phyloP scores from a whole-genome alignment of 2,329 filamentous ascomycete species.

The Tetracladium maxilliforme region DNA sequence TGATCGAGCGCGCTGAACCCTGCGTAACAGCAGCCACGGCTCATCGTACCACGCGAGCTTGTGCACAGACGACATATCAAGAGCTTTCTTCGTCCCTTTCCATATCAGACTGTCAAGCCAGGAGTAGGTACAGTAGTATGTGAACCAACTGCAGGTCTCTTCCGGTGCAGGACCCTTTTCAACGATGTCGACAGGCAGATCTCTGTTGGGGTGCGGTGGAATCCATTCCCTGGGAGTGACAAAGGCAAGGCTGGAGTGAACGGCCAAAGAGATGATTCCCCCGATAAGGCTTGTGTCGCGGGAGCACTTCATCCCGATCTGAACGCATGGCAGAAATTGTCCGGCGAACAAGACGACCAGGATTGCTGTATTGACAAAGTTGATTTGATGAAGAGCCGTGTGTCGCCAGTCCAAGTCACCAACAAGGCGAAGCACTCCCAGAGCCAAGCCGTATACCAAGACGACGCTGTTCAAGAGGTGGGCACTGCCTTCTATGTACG shows the following conservation, averaged over 20 bases:
- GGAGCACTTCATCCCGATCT: slow-evolving; percentile 16
- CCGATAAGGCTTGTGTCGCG: slow-evolving; percentile 15
- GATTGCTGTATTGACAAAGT: slow-evolving; percentile 23
- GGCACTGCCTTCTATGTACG: neutral
- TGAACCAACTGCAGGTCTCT: slow-evolving; percentile 37
- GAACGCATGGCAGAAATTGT: slow-evolving; percentile 27
- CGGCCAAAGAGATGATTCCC: slow-evolving; percentile 19
- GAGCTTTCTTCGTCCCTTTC: slow-evolving; percentile 31
- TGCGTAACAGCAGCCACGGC: slow-evolving; percentile 28
- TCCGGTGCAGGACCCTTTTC: slow-evolving; percentile 27
- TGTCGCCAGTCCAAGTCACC: slow-evolving; percentile 28
- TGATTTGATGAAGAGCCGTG: slow-evolving; percentile 30
- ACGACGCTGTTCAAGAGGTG: neutral
- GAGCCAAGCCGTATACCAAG: neutral
- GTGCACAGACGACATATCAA: too few species aligned
- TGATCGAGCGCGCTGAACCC: slow-evolving; percentile 25
- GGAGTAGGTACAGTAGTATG: slow-evolving; percentile 33
- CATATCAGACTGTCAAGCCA: slow-evolving; percentile 34
- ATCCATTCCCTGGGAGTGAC: slow-evolving; percentile 34
- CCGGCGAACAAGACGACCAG: slow-evolving; percentile 19
- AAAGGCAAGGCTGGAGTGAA: slow-evolving; percentile 22
- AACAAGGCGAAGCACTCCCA: slow-evolving; percentile 9
- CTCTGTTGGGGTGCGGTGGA: slow-evolving; percentile 22
- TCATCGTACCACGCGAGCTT: too few species aligned
- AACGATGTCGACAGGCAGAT: slow-evolving; percentile 20